phyloP scores from a whole-genome alignment of 805 yeast genomes.

The Candida nitratophila region DNA sequence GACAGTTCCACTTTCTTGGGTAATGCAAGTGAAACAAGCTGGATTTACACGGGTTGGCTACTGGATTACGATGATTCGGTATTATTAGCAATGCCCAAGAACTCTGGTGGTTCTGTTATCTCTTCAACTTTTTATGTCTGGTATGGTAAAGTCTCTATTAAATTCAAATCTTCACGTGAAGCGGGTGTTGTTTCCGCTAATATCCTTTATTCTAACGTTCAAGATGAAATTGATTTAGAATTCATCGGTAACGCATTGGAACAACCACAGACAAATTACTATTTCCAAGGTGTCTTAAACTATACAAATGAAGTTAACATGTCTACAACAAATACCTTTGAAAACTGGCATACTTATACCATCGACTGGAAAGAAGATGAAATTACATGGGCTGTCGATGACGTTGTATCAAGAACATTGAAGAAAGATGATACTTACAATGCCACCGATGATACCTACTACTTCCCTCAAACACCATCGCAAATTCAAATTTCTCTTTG shows the following conservation, averaged over 20 bases:
- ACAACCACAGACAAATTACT: slow-evolving; percentile 70
- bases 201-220: slow-evolving; percentile 73
- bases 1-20: slow-evolving; percentile 41
- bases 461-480: slow-evolving; percentile 70
- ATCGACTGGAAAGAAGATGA: slow-evolving; percentile 78
- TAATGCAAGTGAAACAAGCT: slow-evolving; percentile 56
- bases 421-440: slow-evolving; percentile 54
- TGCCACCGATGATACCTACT: slow-evolving; percentile 47
- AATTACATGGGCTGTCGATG: slow-evolving; percentile 70
- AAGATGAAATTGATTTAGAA: slow-evolving; percentile 90
- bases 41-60: slow-evolving; percentile 63
- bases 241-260: slow-evolving; percentile 70
- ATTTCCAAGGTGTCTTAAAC: slow-evolving; percentile 66
- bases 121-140: slow-evolving; percentile 76
- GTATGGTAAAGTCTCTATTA: slow-evolving; percentile 77
- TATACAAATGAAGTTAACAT: slow-evolving; percentile 50
- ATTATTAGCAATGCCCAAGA: slow-evolving; percentile 72
- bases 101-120: slow-evolving; percentile 69
- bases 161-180: slow-evolving; percentile 64
- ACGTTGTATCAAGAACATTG: slow-evolving; percentile 57
- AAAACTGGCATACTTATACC: slow-evolving; percentile 65
- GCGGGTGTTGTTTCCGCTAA: slow-evolving; percentile 81
- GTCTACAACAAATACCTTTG: slow-evolving; percentile 47
- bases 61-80: slow-evolving; percentile 48
- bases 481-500: slow-evolving; percentile 67